Conservation (phyloP, 2,329 filamentous ascomycete species). For the Ambrosiella xylebori region DNA sequence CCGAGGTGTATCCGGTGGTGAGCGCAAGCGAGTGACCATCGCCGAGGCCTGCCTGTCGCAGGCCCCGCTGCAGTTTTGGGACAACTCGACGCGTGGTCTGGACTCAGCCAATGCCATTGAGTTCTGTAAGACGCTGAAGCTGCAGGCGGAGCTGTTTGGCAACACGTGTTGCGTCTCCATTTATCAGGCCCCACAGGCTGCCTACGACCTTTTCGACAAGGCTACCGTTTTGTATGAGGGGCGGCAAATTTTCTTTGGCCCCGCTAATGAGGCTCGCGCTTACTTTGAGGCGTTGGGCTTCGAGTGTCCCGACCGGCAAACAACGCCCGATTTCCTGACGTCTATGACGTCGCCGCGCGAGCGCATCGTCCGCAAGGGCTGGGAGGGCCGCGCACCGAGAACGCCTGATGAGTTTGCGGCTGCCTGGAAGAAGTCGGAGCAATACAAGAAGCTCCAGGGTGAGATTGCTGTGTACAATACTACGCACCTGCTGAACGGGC, state of each 20-base stretch:
- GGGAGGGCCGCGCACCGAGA: conserved; percentile 36
- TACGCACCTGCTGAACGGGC: conserved; percentile 34
- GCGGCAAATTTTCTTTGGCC: conserved; percentile 60
- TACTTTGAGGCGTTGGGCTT: conserved; percentile 55
- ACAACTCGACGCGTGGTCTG: conserved; percentile 57
- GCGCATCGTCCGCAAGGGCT: conserved; percentile 37
- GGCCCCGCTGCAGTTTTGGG: conserved; percentile 46
- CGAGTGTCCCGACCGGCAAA: conserved; percentile 47
- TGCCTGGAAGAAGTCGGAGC: conserved; percentile 37
- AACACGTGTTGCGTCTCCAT: conserved; percentile 54
- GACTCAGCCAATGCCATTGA: conserved; percentile 62
- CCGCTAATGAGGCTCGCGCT: conserved; percentile 36
- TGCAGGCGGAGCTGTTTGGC: conserved; percentile 49
- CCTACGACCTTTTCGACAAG: conserved; percentile 62
- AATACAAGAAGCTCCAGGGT: conserved; percentile 27
- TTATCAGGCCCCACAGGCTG: conserved; percentile 54
- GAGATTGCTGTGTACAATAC: conserved; percentile 35
- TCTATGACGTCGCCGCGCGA: conserved; percentile 47
- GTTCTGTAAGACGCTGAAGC: conserved; percentile 53
- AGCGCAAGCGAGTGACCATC: conserved; percentile 51
- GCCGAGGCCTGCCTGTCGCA: conserved; percentile 42
- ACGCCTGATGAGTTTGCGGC: conserved; percentile 45
- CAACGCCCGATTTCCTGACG: conserved; percentile 55
- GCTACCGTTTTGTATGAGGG: conserved; percentile 59
- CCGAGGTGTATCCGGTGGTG: conserved; percentile 57